phyloP scores from a whole-genome alignment of 768 basidiomycete genomes.

The Leccinum obscurum region DNA sequence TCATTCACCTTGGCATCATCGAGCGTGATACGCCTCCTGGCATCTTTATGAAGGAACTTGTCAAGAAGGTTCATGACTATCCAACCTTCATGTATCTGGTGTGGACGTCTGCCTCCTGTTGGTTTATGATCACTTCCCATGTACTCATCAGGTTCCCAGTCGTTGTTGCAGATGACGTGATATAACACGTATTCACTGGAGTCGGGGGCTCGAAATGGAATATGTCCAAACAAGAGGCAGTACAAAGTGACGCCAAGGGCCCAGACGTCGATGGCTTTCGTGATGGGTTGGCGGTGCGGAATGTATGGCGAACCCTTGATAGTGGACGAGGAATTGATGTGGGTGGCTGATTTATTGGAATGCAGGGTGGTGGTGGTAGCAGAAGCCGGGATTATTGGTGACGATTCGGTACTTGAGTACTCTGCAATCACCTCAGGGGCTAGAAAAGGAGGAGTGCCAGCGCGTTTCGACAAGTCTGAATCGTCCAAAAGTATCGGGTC shows the following conservation, averaged over 20 bases:
- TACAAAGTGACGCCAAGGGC: slow-evolving; percentile 95
- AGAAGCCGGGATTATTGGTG: slow-evolving; percentile 34
- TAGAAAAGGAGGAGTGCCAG: slow-evolving; percentile 94
- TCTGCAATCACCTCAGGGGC: slow-evolving; percentile 93
- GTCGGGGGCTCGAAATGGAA: slow-evolving; percentile 68
- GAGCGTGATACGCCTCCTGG: slow-evolving; percentile 69
- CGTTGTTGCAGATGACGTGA: slow-evolving; percentile 71
- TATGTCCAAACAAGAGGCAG: slow-evolving; percentile 85
- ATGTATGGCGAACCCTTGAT: slow-evolving; percentile 26
- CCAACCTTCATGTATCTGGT: slow-evolving; percentile 49
- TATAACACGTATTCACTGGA: slow-evolving; percentile 76
- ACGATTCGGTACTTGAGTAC: slow-evolving; percentile 40
- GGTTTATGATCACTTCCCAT: slow-evolving; percentile 74
- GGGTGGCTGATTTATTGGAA: slow-evolving; percentile 29
- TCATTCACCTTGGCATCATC: slow-evolving; percentile 75
- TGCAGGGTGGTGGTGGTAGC: slow-evolving; percentile 33
- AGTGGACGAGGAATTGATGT: slow-evolving; percentile 32
- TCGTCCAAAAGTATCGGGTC: slow-evolving; percentile 79
- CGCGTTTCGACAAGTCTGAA: slow-evolving; percentile 83
- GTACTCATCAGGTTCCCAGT: slow-evolving; percentile 62
- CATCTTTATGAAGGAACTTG: slow-evolving; percentile 80
- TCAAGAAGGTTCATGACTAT: slow-evolving; percentile 72
- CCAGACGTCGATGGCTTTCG: slow-evolving; percentile 97
- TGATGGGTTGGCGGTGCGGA: slow-evolving; percentile 55
- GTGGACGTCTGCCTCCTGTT: slow-evolving; percentile 62